These are phyloP conservation scores for Brassica hybrid DNA, from an alignment of 441 rosid genomes.

Conservation along the genomic window DNA sequence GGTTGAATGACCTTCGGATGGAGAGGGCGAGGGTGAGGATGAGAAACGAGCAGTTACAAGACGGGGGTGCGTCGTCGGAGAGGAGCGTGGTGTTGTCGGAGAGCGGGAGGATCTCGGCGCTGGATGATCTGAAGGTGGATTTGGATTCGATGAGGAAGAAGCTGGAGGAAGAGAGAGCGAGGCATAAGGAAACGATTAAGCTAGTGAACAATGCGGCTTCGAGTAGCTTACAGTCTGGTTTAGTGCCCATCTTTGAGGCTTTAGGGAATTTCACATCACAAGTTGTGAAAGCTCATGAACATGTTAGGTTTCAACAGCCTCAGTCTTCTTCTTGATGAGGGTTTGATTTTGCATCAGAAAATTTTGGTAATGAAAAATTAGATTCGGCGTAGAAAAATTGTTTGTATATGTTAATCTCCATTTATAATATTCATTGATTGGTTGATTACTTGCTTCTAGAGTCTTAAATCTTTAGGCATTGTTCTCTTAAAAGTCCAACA, in stretches of 20 bases:
- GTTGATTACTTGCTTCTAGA: constrained; percentile 15
- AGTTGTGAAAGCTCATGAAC: constrained; percentile 74
- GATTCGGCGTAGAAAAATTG: constrained; percentile 31
- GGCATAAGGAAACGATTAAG: constrained; percentile 75
- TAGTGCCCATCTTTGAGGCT: constrained; percentile 87
- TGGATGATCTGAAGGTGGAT: constrained; percentile 89
- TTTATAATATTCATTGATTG: constrained; percentile 39
- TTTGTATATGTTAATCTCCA: constrained; percentile 30
- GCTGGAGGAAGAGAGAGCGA: constrained; percentile 70
- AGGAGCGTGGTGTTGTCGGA: constrained; percentile 68
- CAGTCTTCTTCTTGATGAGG: constrained; percentile 12
- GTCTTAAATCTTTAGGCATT: too few species aligned
- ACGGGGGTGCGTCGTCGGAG: constrained; percentile 42
- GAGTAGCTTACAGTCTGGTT: constrained; percentile 75
- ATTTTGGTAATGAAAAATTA: constrained; percentile 40
- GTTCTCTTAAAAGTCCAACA: too few species aligned
- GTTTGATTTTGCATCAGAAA: constrained; percentile 35
- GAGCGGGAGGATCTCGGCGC: constrained; percentile 66
- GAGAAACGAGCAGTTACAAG: constrained; percentile 47
- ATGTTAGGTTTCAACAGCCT: constrained; percentile 62
- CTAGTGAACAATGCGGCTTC: constrained; percentile 83
- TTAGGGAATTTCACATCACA: constrained; percentile 83
- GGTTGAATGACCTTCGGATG: constrained; percentile 58
- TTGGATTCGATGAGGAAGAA: constrained; percentile 65
- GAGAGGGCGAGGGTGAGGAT: constrained; percentile 49